Base-by-base conservation (phyloP, 2,329 filamentous ascomycete genomes). In the Herpotrichia juniperi region DNA sequence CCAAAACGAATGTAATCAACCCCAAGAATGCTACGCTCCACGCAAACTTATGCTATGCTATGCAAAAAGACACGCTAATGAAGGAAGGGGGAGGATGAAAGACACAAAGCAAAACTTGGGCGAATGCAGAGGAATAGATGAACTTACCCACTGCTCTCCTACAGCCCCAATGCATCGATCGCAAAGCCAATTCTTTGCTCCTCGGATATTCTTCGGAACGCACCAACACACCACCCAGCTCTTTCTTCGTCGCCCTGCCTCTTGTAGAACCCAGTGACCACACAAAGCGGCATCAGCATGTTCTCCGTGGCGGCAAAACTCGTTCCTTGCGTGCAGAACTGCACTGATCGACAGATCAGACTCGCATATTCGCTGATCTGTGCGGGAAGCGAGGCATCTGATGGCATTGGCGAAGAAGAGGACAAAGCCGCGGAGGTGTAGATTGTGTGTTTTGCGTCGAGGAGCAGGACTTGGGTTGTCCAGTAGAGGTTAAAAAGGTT, bases 271-370 rank as follows among this genome's bases (percentile, higher is more conserved):
- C 39, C 26, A 3, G 51, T 40, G 2, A 57, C 54, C 1, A 56
- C 44, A 22, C 22, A 46, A 2, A 64, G 50, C 3, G 62, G 62
- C 11, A 63, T 11, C n/a, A 60, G 51, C 42, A 63, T 58, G 24
- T 57, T 60, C 46, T 64, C 62, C 10, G 55, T 42, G 1, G 56
- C 42, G n/a, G 60, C 59, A 37, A 53, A 63, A 8, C 50, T 54
- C 7, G 49, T 57, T 24, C 51, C 50, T 6, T 48, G 31, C 1
- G 58, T 54, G 39, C 59, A 60, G 42, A 54, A 64, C 25, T 61
- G 58, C 3, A 64, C 52, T 3, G 56, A 60, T 12, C 62, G 56
- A 25, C 59, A 63, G 16, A 64, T 52, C 0, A 63, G 44, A 7
- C 51, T 54, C 4, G 62, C 59, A 22, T 58, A 63, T 37, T 62